A percentile compares a stretch with the other conserved stretches of the same genome.
Conservation (phyloP, 495 filamentous ascomycete species). For the Tuber aestivum region DNA sequence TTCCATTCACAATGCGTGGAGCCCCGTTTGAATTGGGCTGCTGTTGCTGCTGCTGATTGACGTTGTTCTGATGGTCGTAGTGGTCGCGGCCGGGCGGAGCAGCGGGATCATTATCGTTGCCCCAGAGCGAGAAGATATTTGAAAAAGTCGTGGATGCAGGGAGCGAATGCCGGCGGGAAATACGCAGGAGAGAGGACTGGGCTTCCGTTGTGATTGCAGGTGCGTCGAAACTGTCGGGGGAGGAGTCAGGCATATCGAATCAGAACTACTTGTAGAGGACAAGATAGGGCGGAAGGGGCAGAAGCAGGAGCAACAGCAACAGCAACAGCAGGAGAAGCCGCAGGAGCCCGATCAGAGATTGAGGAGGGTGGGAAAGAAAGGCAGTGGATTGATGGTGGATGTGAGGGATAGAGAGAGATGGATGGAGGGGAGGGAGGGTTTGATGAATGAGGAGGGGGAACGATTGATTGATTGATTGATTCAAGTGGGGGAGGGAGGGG, state of each 20-base stretch:
- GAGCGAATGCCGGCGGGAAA: constrained; percentile 42
- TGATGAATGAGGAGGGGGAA: background rate
- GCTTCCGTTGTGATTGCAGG: constrained; percentile 30
- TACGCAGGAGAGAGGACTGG: constrained; percentile 39
- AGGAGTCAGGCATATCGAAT: constrained; percentile 38
- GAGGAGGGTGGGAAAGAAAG: background rate
- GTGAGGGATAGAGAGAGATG: background rate
- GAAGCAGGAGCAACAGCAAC: background rate
- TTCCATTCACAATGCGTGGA: constrained; percentile 10
- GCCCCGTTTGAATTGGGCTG: constrained; percentile 17
- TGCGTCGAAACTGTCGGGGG: constrained; percentile 31
- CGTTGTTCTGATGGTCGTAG: constrained; percentile 9
- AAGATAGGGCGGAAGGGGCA: constrained; percentile 5
- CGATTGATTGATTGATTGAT: background rate
- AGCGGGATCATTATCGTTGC: constrained; percentile 30
- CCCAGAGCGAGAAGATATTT: constrained; percentile 39
- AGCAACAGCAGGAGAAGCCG: constrained; percentile 1
- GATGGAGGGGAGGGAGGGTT: background rate
- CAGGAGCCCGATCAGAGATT: background rate
- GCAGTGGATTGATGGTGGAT: background rate
- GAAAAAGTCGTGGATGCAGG: constrained; percentile 32
- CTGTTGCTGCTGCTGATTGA: constrained; percentile 20
- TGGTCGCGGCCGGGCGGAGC: constrained; percentile 11
- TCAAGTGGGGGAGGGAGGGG: background rate
- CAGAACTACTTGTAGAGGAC: constrained; percentile 13